phyloP scores from a whole-genome alignment of 768 basidiomycete species.

The Boletales sp. region DNA sequence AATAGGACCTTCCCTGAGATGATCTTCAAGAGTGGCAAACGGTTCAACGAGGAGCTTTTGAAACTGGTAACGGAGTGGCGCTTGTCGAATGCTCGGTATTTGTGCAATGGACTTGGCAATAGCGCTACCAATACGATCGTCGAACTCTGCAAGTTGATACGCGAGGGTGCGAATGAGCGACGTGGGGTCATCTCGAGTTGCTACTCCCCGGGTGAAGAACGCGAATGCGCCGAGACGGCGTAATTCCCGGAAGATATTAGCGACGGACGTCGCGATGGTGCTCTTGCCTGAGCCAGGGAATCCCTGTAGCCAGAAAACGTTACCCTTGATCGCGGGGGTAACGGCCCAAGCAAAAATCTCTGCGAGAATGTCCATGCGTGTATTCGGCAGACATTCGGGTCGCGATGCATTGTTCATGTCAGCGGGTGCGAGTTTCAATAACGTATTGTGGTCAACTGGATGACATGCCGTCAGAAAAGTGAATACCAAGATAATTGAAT shows the following conservation, averaged over 20 bases:
- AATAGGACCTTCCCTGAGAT: constrained; percentile 24
- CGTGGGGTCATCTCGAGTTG: constrained; percentile 26
- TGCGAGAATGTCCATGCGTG: constrained; percentile 27
- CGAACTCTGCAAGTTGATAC: constrained; percentile 32
- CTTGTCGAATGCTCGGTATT: constrained; percentile 28
- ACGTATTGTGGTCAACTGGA: constrained; percentile 18
- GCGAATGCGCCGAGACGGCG: constrained; percentile 34
- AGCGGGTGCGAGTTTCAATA: constrained; percentile 24
- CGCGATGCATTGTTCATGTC: constrained; percentile 28
- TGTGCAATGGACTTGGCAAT: constrained; percentile 25
- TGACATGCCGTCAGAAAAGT: neutral
- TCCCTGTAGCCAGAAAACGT: constrained; percentile 33
- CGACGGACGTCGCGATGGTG: constrained; percentile 33
- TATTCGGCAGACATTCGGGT: constrained; percentile 28
- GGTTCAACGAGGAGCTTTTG: constrained; percentile 32
- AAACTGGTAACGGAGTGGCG: constrained; percentile 30
- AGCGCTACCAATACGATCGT: constrained; percentile 24
- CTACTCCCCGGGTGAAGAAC: constrained; percentile 33
- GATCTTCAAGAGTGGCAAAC: constrained; percentile 13
- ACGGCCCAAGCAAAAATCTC: constrained; percentile 24
- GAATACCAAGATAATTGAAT: neutral
- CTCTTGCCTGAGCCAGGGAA: constrained; percentile 37
- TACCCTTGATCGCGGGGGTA: constrained; percentile 15
- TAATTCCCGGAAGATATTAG: constrained; percentile 29
- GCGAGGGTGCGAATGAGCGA: constrained; percentile 34